Evolutionary conservation across 2,329 filamentous ascomycete genomes (phyloP).

Genomic region (Harringtonia lauricola): DNA sequence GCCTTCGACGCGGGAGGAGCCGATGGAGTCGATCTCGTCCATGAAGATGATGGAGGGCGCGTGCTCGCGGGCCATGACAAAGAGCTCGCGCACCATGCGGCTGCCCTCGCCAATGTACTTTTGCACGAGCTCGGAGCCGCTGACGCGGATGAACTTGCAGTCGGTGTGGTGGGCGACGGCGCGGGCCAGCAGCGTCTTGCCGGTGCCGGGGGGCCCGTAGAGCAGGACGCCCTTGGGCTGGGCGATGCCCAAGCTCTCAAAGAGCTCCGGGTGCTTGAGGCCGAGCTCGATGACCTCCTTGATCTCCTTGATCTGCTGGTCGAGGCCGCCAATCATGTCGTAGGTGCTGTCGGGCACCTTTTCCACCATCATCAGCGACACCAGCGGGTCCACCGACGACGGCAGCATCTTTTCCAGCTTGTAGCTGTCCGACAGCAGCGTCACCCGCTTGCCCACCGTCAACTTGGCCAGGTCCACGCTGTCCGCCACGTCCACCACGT

Average conservation of each 20-base stretch:
- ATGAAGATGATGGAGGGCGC: conserved; percentile 99
- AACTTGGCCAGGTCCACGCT: conserved; percentile 91
- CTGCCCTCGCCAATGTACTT: conserved; percentile 99
- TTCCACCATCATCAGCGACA: conserved; percentile 99
- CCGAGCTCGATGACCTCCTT: conserved; percentile 99
- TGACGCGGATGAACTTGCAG: conserved; percentile 98
- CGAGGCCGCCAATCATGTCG: conserved; percentile 98
- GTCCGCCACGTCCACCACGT: conserved; percentile 94
- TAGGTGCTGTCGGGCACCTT: conserved; percentile 99
- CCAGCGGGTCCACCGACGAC: conserved; percentile 93
- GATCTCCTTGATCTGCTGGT: conserved; percentile 99
- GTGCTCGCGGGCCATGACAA: conserved; percentile 98
- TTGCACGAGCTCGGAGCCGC: conserved; percentile 90
- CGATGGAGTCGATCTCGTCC: conserved; percentile 99
- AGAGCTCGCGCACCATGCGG: conserved; percentile 96
- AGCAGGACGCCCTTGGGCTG: conserved; percentile 96
- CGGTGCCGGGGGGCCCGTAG: conserved; percentile 92
- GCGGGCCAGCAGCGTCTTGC: conserved; percentile 89
- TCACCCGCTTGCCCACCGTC: conserved; percentile 94
- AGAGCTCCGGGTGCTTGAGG: conserved; percentile 95
- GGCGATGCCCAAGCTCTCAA: conserved; percentile 97
- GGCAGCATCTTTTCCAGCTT: conserved; percentile 98
- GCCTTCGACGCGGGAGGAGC: conserved; percentile 91
- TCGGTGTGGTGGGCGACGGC: conserved; percentile 97
- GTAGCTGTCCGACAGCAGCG: conserved; percentile 92